phyloP scores from a whole-genome alignment of 805 yeast genomes.

The Nakazawaea wyomingensis region DNA sequence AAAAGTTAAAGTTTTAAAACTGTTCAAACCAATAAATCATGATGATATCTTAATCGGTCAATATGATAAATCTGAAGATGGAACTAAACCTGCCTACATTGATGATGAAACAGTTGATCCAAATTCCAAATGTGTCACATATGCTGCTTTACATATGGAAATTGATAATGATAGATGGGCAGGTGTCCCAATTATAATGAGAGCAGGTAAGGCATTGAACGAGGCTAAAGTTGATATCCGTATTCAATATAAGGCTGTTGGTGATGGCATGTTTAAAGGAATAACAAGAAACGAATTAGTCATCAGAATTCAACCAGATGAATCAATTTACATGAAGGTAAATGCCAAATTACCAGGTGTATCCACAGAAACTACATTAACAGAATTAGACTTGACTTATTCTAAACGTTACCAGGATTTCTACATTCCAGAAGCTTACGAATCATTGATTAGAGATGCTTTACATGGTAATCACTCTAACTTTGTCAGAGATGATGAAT shows the following conservation, averaged over 20 bases:
- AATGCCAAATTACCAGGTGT: conserved; percentile 94
- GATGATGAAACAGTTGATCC: conserved; percentile 88
- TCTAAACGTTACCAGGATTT: conserved; percentile 74
- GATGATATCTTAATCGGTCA: conserved; percentile 81
- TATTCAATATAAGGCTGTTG: conserved; percentile 84
- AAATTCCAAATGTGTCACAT: conserved; percentile 85
- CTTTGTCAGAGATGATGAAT: conserved; percentile 96
- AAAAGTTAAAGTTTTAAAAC: conserved; percentile 87
- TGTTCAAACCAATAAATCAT: conserved; percentile 62
- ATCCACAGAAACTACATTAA: conserved; percentile 71
- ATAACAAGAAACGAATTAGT: conserved; percentile 92
- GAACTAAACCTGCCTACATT: conserved; percentile 80
- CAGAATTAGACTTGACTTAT: conserved; percentile 89
- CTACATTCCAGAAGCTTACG: conserved; percentile 98
- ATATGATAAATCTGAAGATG: conserved; percentile 79
- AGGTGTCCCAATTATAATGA: conserved; percentile 91
- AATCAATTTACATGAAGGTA: conserved; percentile 88
- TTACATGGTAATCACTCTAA: conserved; percentile 91
- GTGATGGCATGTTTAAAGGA: conserved; percentile 73
- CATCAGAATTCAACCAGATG: conserved; percentile 90
- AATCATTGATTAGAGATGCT: conserved; percentile 89
- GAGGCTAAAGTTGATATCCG: conserved; percentile 93
- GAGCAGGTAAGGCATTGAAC: conserved; percentile 98
- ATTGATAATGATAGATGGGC: conserved; percentile 96
- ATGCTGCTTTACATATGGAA: conserved; percentile 75